Evolutionary conservation across 306 rosid species (phyloP).

Genomic region (Trichosanthes cucumerina): DNA sequence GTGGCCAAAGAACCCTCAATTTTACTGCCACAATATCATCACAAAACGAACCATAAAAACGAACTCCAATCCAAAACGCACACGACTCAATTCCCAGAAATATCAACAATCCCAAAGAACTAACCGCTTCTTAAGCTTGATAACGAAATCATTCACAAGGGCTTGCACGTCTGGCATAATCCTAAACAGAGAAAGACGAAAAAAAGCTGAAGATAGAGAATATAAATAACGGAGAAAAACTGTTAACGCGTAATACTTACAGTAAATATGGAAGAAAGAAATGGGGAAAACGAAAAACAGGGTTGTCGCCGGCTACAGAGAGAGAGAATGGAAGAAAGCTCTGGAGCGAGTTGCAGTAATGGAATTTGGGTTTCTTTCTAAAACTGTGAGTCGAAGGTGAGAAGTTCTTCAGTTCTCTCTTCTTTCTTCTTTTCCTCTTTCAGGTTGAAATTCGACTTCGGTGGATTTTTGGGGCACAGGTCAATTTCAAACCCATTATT

Average conservation of each 20-base stretch:
- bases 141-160: slow-evolving; percentile 62
- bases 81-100: slow-evolving; percentile 7
- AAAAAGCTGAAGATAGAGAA: not conserved
- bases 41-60: not conserved
- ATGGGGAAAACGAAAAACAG: too few species aligned
- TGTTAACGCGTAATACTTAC: not conserved
- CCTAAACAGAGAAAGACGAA: not conserved
- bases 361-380: not conserved
- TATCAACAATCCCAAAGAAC: not conserved
- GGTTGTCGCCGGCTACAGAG: not conserved
- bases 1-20: slow-evolving; percentile 94
- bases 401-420: not conserved
- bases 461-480: too few species aligned
- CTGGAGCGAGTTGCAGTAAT: not conserved
- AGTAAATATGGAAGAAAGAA: not conserved
- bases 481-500: too few species aligned
- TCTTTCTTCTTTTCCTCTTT: not conserved
- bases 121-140: slow-evolving; percentile 73
- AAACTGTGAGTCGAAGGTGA: not conserved
- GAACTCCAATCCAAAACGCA: not conserved
- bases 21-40: slow-evolving; percentile 35
- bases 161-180: slow-evolving; percentile 83
- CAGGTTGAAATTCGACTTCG: too few species aligned
- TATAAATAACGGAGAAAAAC: not conserved
- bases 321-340: not conserved